Conservation (phyloP, 2,329 filamentous ascomycete species). For the Neofusicoccum cordaticola region DNA sequence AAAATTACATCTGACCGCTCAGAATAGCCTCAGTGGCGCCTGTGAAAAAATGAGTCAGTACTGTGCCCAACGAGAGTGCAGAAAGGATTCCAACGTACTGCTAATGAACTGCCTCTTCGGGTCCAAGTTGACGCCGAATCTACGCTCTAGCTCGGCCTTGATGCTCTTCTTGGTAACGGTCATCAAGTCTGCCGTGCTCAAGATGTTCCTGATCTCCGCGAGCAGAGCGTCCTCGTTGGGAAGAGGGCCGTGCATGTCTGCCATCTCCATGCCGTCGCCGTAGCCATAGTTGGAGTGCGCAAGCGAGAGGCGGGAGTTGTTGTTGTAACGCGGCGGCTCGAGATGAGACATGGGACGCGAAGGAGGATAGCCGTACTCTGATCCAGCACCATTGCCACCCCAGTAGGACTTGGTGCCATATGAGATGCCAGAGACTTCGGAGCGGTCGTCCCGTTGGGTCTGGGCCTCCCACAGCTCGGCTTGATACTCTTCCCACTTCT, state of each 20-base stretch:
- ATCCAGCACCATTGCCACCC: slow-evolving; percentile 35
- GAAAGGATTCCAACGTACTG: slow-evolving; percentile 19
- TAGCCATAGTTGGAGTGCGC: slow-evolving; percentile 54
- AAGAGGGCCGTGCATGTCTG: slow-evolving; percentile 54
- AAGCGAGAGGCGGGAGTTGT: slow-evolving; percentile 51
- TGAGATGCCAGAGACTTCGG: slow-evolving; percentile 88
- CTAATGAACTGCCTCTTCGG: slow-evolving; percentile 84
- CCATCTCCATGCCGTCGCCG: slow-evolving; percentile 59
- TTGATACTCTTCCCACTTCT: slow-evolving; percentile 99
- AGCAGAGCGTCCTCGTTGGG: slow-evolving; percentile 87
- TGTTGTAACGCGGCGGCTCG: slow-evolving; percentile 53
- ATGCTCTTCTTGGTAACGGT: slow-evolving; percentile 98
- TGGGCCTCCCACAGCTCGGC: slow-evolving; percentile 96
- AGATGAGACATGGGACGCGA: slow-evolving; percentile 59
- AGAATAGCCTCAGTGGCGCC: slow-evolving; percentile 41
- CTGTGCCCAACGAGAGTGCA: too few species aligned
- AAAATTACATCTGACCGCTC: slow-evolving; percentile 37
- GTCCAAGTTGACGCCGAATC: slow-evolving; percentile 81
- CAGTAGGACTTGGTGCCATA: slow-evolving; percentile 76
- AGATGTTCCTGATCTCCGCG: slow-evolving; percentile 90
- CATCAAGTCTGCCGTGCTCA: slow-evolving; percentile 92
- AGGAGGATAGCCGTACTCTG: slow-evolving; percentile 62
- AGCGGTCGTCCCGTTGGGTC: slow-evolving; percentile 77
- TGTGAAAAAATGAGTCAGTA: not conserved
- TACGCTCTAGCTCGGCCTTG: slow-evolving; percentile 85